These are phyloP conservation scores for Malania oleifera DNA, from an alignment of 164 flowering plant species.

Conservation along the genomic window DNA sequence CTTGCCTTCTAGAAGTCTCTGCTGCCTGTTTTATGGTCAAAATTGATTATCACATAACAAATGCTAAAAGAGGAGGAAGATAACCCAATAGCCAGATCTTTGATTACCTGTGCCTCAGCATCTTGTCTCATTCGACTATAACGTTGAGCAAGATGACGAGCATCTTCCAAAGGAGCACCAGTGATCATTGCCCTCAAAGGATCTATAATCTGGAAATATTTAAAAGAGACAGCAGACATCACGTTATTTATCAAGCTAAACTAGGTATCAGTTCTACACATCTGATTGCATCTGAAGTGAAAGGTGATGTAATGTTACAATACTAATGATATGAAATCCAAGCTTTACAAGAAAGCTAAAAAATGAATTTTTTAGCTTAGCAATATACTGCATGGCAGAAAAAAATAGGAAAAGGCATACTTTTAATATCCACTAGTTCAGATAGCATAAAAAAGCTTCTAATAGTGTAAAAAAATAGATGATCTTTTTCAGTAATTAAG, in stretches of 20 bases:
- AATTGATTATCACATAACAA: slow-evolving; percentile 12
- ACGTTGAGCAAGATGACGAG: slow-evolving; percentile 99
- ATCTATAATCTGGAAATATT: slow-evolving; percentile 62
- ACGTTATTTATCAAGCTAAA: too few relatives aligned
- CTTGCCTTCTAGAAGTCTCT: slow-evolving; percentile 78
- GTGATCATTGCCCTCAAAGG: slow-evolving; percentile 81
- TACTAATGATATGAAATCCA: background rate
- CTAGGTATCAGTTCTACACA: background rate
- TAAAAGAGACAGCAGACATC: background rate
- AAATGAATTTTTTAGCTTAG: too few relatives aligned
- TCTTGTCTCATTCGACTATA: slow-evolving; percentile 99
- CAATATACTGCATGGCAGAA: too few relatives aligned
- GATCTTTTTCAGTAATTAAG: too few relatives aligned
- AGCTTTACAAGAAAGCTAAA: too few relatives aligned
- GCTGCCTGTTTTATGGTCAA: slow-evolving; percentile 53
- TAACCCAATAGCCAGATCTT: background rate
- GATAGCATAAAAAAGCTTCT: too few relatives aligned
- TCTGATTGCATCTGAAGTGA: background rate
- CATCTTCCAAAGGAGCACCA: slow-evolving; percentile 96
- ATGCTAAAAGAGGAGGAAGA: background rate
- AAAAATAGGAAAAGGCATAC: too few relatives aligned
- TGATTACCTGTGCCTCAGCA: slow-evolving; percentile 83
- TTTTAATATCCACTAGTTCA: too few relatives aligned
- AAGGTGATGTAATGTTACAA: background rate
- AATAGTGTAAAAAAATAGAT: too few relatives aligned